Conservation (phyloP, 2,329 filamentous ascomycete genomes). For the Lasiodiplodia gonubiensis region DNA sequence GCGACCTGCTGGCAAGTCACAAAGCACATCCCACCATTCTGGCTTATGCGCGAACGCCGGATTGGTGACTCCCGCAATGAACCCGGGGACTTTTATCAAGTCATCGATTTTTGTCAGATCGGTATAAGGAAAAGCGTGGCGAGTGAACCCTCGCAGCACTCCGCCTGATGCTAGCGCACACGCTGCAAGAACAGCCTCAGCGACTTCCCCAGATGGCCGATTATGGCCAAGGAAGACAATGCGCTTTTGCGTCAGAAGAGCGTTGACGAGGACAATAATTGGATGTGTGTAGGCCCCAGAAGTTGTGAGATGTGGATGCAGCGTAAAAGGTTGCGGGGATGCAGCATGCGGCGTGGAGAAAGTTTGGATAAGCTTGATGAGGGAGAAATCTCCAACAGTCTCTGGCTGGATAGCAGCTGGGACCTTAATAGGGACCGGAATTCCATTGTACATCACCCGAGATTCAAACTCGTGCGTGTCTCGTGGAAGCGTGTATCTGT, state of each 20-base stretch:
- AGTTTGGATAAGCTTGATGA: conserved; percentile 95
- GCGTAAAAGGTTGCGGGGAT: conserved; percentile 79
- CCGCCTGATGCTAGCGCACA: conserved; percentile 93
- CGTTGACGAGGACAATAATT: conserved; percentile 92
- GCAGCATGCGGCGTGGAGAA: conserved; percentile 85
- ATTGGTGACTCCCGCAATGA: conserved; percentile 97
- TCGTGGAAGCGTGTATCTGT: conserved; percentile 76
- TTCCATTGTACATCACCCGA: conserved; percentile 92
- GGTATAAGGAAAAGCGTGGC: conserved; percentile 96
- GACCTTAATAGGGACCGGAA: conserved; percentile 95
- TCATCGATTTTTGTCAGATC: conserved; percentile 98
- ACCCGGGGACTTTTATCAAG: conserved; percentile 91
- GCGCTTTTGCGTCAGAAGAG: conserved; percentile 92
- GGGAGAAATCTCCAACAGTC: conserved; percentile 95
- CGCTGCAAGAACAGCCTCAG: conserved; percentile 96
- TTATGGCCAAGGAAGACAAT: conserved; percentile 96
- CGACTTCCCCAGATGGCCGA: conserved; percentile 91
- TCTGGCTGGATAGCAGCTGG: conserved; percentile 92
- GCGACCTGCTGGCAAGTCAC: conserved; percentile 87
- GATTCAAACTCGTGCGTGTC: conserved; percentile 99
- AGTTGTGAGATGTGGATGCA: conserved; percentile 92
- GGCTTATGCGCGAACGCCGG: conserved; percentile 93
- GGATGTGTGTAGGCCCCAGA: conserved; percentile 89
- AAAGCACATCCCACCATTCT: conserved; percentile 98
- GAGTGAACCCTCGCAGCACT: conserved; percentile 88